A percentile compares a stretch with the other conserved stretches of the same genome.
Evolutionary conservation across 495 filamentous ascomycete genomes (phyloP).

Genomic region (Clavariopsis aquatica): DNA sequence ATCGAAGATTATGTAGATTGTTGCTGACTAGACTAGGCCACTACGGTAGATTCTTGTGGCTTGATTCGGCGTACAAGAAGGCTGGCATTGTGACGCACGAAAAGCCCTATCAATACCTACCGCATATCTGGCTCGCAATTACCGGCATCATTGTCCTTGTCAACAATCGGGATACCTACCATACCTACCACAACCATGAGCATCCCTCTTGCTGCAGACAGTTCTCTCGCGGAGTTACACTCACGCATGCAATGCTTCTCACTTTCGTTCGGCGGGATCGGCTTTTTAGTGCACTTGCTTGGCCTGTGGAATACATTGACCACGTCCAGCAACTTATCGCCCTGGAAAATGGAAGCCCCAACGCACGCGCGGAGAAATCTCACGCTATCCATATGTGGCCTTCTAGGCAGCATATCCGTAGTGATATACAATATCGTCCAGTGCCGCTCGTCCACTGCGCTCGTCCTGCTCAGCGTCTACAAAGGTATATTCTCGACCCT

Average conservation of each 20-base stretch:
- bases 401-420: slow-evolving; percentile 9
- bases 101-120: no score
- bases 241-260: slow-evolving; percentile 20
- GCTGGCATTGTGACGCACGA: no score
- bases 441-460: slow-evolving; percentile 15
- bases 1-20: no score
- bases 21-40: no score
- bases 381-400: neutral
- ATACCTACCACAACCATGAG: neutral
- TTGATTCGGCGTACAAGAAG: no score
- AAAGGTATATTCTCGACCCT: neutral
- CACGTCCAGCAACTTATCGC: neutral
- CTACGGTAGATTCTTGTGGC: no score
- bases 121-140: no score
- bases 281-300: slow-evolving; percentile 13
- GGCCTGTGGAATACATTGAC: neutral
- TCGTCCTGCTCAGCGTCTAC: slow-evolving; percentile 21
- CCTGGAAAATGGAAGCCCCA: neutral
- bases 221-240: neutral
- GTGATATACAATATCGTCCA: slow-evolving; percentile 17
- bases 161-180: neutral
- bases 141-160: no score
- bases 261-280: slow-evolving; percentile 15
- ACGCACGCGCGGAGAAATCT: neutral
- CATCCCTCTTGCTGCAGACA: neutral